Conservation (phyloP, 2,329 filamentous ascomycete genomes). For the Venturia aucupariae region DNA sequence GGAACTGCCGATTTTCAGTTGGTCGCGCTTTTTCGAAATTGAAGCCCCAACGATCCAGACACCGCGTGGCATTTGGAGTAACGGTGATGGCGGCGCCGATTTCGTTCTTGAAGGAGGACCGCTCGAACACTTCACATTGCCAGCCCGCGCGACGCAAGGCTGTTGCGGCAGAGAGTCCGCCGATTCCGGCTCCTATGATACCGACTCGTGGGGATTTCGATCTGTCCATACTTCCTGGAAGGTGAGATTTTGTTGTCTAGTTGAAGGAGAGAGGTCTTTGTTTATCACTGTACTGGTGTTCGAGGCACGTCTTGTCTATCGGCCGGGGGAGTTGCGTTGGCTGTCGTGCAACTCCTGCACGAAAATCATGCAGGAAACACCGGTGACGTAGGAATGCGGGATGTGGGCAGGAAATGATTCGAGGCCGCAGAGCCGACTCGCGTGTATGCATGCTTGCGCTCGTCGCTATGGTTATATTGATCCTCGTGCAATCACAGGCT, state of each 20-base stretch:
- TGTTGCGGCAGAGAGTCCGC: slow-evolving; percentile 22
- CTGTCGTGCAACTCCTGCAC: not conserved
- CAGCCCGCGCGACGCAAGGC: slow-evolving; percentile 20
- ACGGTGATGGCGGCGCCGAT: slow-evolving; percentile 35
- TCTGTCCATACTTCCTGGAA: not conserved
- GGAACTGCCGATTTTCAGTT: not conserved
- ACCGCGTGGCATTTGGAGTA: slow-evolving; percentile 27
- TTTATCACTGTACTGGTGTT: not conserved
- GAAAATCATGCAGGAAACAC: not conserved
- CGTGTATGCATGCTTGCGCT: not conserved
- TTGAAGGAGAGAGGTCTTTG: not conserved
- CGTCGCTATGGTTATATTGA: not conserved
- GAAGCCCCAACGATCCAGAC: slow-evolving; percentile 28
- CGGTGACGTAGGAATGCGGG: not conserved
- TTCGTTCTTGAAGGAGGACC: not conserved
- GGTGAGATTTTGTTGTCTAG: too few relatives aligned
- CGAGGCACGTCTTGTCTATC: not conserved
- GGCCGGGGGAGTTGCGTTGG: not conserved
- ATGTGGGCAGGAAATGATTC: not conserved
- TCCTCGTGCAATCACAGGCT: not conserved
- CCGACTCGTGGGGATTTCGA: not conserved
- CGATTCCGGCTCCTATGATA: not conserved
- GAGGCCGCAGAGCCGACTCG: too few relatives aligned
- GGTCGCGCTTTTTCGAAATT: slow-evolving; percentile 18
- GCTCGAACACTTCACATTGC: slow-evolving; percentile 23